Conservation (phyloP, 2,329 filamentous ascomycete genomes). For the Didymella segeticola region DNA sequence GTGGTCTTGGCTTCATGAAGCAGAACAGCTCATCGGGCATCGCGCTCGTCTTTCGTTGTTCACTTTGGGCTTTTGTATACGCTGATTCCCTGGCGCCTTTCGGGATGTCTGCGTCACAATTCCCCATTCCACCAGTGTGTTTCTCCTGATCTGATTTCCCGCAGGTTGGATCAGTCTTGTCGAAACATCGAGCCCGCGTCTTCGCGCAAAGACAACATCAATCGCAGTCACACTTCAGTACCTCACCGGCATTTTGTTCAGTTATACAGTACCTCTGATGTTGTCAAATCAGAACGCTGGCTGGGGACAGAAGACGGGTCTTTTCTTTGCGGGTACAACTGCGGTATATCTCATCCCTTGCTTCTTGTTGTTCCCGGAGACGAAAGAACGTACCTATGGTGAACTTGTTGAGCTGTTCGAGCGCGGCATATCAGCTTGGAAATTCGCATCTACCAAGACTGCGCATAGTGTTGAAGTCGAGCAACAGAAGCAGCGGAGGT, state of each 20-base stretch:
- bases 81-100: background rate
- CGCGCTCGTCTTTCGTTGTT: background rate
- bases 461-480: background rate
- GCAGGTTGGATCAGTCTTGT: constrained; percentile 1
- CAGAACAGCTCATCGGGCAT: constrained; percentile 1
- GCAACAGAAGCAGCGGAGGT: background rate
- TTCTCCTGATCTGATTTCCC: background rate
- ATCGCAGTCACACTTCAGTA: constrained; percentile 77
- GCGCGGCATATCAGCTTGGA: constrained; percentile 26
- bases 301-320: constrained; percentile 82
- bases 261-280: constrained; percentile 73
- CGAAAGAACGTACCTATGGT: constrained; percentile 76
- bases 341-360: constrained; percentile 77
- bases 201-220: constrained; percentile 88
- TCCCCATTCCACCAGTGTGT: too few relatives aligned
- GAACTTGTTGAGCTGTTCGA: constrained; percentile 86
- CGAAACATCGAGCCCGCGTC: constrained; percentile 54
- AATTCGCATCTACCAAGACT: constrained; percentile 15
- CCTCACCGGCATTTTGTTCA: constrained; percentile 78
- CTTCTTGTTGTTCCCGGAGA: constrained; percentile 79
- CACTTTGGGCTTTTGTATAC: background rate
- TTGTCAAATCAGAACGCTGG: constrained; percentile 66
- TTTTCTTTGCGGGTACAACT: constrained; percentile 84
- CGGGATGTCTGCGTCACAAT: background rate
- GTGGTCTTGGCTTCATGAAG: constrained; percentile 1